A percentile compares a stretch with the other conserved stretches of the same genome.
phyloP scores from a whole-genome alignment of 768 basidiomycete species.

The Cyclocybe cylindracea region DNA sequence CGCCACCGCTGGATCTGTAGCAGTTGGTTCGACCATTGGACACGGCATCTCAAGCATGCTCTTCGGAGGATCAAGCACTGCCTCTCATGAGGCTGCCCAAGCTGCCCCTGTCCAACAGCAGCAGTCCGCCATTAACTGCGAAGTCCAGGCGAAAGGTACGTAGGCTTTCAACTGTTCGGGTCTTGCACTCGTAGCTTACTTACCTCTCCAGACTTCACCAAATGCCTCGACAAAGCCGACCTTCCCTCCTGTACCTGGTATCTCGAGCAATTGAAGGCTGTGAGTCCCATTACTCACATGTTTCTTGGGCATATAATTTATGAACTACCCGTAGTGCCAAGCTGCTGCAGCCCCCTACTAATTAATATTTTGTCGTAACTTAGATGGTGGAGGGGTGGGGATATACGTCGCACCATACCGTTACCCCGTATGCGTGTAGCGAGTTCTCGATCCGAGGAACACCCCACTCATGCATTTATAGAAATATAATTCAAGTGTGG shows the following conservation, averaged over 20 bases:
- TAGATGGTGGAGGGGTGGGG: neutral
- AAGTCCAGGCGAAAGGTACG: conserved; percentile 79
- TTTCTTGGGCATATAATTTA: conserved; percentile 4
- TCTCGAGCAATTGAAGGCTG: conserved; percentile 85
- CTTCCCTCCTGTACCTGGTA: conserved; percentile 83
- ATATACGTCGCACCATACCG: neutral
- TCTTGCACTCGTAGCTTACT: neutral
- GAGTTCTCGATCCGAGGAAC: neutral
- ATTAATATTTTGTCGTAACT: neutral
- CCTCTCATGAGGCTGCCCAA: conserved; percentile 47
- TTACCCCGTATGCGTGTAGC: neutral
- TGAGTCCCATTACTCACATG: conserved; percentile 38
- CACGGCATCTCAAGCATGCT: conserved; percentile 91
- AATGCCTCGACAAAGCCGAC: conserved; percentile 82
- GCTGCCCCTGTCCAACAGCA: conserved; percentile 52
- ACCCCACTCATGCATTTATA: neutral
- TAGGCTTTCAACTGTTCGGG: conserved; percentile 1
- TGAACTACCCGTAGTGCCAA: conserved; percentile 56
- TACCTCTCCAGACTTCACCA: conserved; percentile 68
- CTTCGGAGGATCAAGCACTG: conserved; percentile 67
- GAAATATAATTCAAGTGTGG: no score
- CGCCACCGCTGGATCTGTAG: conserved; percentile 88
- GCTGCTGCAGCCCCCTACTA: conserved; percentile 59
- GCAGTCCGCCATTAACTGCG: conserved; percentile 57
- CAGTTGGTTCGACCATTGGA: conserved; percentile 83